Evolutionary conservation across 208 protist species (phyloP), one percentile per base, ranked within the genome.

Genomic region (Spongospora subterranea): DNA sequence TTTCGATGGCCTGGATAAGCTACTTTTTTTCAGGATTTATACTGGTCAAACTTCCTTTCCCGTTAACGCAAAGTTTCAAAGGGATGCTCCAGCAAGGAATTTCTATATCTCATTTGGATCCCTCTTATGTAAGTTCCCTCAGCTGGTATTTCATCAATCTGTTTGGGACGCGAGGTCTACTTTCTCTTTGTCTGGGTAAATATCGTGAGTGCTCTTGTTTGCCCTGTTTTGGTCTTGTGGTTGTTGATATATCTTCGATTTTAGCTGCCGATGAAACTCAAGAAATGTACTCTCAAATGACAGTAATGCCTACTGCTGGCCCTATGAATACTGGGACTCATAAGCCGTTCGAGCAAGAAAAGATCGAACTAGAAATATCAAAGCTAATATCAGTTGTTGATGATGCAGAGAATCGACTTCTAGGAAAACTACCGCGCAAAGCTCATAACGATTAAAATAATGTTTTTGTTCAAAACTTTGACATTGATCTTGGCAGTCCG

Each of bases 91-190:
- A 89, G 54, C 88, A 71, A 45, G 88, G 54, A 38, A n/a, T 89
- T 45, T 60, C 45, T 39, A 76, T 89, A 20, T 29, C 29, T 6
- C 6, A 60, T 45, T n/a, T 89, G 1, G 88, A 89, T 89, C 45
- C 50, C 13, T 89, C 88, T 32, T 89, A 89, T 45, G 88, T 89
- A 20, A 76, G 50, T 60, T 76, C 50, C 13, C 88, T 89, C 50
- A 76, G 50, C 46, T 89, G 88, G 88, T 89, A 89, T 89, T 89
- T 89, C 54, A 89, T 89, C 54, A 89, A 60, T 45, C n/a, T 89
- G 50, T 89, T 89, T n/a, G 88, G 88, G 13, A 39, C 45, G 6
- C 46, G 88, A 32, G 46, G 54, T 6, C 6, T 89, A 6, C 71
- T 82, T 13, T 82, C 71, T n/a, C 71, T 82, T 35, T 6, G 6